These are phyloP conservation scores for Globisporangium sylvaticum DNA, from an alignment of 352 stramenopile species.

Conservation along the genomic window DNA sequence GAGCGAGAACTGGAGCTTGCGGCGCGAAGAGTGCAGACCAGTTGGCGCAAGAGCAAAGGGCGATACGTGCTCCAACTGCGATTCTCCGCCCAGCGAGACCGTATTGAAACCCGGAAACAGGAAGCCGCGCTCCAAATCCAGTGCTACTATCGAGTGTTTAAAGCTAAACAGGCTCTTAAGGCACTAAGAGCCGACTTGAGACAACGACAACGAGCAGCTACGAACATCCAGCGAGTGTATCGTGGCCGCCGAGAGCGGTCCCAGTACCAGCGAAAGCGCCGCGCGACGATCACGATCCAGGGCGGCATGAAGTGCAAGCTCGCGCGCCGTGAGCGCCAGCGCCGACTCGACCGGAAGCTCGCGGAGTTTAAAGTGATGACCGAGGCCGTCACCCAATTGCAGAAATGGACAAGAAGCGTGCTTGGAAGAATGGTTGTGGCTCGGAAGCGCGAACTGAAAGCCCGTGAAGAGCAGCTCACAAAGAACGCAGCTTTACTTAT, in stretches of 20 bases:
- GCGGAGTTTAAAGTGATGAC: constrained; percentile 10
- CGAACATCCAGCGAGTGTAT: constrained; percentile 36
- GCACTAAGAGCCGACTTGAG: neutral
- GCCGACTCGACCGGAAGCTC: constrained; percentile 6
- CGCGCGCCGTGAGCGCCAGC: constrained; percentile 24
- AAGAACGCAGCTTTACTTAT: constrained; percentile 46
- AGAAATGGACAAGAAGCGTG: constrained; percentile 31
- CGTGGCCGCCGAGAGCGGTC: constrained; percentile 21
- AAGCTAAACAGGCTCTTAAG: constrained; percentile 13
- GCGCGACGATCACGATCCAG: constrained; percentile 41
- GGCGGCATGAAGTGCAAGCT: constrained; percentile 33
- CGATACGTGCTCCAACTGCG: constrained; percentile 44
- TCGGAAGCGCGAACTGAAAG: constrained; percentile 24
- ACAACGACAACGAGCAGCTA: constrained; percentile 16
- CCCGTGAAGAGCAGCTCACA: constrained; percentile 24
- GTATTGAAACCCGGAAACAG: constrained; percentile 24
- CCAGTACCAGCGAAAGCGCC: constrained; percentile 14
- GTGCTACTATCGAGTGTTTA: constrained; percentile 28
- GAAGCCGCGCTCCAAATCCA: constrained; percentile 36
- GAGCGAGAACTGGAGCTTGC: constrained; percentile 26
- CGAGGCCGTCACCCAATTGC: constrained; percentile 27
- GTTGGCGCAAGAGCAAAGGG: constrained; percentile 42
- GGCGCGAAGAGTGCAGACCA: constrained; percentile 37
- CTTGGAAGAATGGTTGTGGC: constrained; percentile 19
- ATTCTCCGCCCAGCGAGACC: constrained; percentile 41